Conservation (phyloP, 345 rosid genomes). For the Hibiscus tridactylites region DNA sequence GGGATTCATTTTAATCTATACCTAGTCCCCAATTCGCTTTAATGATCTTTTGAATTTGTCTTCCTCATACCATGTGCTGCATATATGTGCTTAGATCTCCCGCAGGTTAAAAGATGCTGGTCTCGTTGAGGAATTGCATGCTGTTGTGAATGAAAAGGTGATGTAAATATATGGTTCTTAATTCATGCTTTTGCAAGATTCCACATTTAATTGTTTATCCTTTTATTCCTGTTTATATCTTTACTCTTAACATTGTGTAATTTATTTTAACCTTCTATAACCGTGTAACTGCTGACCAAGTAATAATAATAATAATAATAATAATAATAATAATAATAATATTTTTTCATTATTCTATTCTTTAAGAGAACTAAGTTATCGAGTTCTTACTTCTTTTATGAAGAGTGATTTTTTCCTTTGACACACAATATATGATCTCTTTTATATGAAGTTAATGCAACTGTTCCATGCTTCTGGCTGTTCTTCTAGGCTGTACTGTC, state of each 20-base stretch:
- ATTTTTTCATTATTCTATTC: background rate
- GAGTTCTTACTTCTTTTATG: background rate
- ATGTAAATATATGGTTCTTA: conserved; percentile 1
- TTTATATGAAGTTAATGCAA: background rate
- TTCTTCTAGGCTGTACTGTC: conserved; percentile 1
- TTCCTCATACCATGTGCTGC: conserved; percentile 14
- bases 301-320: background rate
- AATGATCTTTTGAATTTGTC: conserved; percentile 1
- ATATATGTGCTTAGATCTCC: conserved; percentile 42
- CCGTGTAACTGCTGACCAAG: background rate
- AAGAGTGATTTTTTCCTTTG: background rate
- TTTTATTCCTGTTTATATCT: no score
- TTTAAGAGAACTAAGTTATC: background rate
- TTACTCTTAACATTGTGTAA: no score
- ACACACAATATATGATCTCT: background rate
- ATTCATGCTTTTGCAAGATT: background rate
- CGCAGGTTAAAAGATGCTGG: conserved; percentile 69
- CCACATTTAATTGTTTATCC: background rate
- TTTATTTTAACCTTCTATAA: background rate
- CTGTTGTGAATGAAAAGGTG: conserved; percentile 75
- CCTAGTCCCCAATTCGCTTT: background rate
- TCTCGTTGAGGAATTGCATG: conserved; percentile 66
- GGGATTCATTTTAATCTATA: background rate
- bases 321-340: background rate
- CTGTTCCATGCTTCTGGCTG: conserved; percentile 9